Evolutionary conservation across 2,329 filamentous ascomycete species (phyloP), one percentile per base, ranked within the genome.

Genomic region (Dendryphion nanum): DNA sequence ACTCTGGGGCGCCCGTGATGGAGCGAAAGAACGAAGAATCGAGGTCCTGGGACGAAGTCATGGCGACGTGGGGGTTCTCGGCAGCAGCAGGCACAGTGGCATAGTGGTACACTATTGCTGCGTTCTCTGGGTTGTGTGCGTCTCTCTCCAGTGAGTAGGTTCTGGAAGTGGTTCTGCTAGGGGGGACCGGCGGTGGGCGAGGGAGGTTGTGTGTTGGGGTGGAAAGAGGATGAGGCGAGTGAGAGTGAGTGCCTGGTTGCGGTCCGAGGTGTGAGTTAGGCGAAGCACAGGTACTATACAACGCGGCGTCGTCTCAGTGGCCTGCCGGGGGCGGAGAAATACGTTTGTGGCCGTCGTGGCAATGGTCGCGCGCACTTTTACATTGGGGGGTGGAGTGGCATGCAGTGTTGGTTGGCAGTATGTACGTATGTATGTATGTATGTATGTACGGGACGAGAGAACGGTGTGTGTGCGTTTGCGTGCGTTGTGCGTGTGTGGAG

Each of bases 1-100:
- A 63, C 57, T 68, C 57, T 26, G 42, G 41, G 39, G 55, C 56
- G 44, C 61, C 66, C 28, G 59, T 61, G 33, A 66, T 49, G 49
- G 62, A 66, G 48, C 59, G 59, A 44, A 63, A 67, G 23, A n/a
- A 26, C n/a, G n/a, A n/a, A n/a, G n/a, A n/a, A 47, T 45, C 55
- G 47, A 50, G 47, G 46, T 64, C 50, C 48, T 46, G 48, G 53
- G 42, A n/a, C 26, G 30, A 30, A 48, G 61, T 54, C 57, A 60
- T 63, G 45, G 46, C 42, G 43, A 30, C 13, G 35, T 36, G 34
- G 53, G 47, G 51, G 45, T 39, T 29, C 16, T 24, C 34, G 41
- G 37, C 39, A 46, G 41, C n/a, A n/a, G n/a, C n/a, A n/a, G n/a
- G n/a, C n/a, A 44, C 47, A 39, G 55, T 54, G 48, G 59, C 59